Percentiles rank a stretch among this genome's conserved stretches.
These are phyloP conservation scores for Mycocentrospora acerina DNA, from an alignment of 2,329 filamentous ascomycete genomes.

Conservation along the genomic window DNA sequence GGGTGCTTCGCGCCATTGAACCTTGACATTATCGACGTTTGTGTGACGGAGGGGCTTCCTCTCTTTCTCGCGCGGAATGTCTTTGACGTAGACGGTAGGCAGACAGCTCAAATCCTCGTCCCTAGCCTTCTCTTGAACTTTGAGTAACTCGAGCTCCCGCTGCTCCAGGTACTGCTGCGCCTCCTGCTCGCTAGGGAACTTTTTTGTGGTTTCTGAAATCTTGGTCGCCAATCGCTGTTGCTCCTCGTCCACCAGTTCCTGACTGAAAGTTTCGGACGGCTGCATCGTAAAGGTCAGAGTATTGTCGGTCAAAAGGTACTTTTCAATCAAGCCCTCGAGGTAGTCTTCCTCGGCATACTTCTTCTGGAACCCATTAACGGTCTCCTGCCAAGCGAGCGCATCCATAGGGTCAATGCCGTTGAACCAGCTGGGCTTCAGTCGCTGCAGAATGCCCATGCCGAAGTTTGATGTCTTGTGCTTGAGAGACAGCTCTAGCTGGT, in stretches of 20 bases:
- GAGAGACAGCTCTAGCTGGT: conserved; percentile 87
- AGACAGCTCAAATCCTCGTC: conserved; percentile 84
- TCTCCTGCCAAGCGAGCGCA: conserved; percentile 87
- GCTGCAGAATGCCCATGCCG: conserved; percentile 85
- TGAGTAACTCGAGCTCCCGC: conserved; percentile 76
- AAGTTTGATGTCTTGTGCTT: conserved; percentile 98
- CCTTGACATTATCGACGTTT: conserved; percentile 62
- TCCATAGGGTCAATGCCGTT: conserved; percentile 92
- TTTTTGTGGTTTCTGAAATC: conserved; percentile 67
- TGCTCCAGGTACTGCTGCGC: conserved; percentile 72
- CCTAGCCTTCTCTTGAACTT: conserved; percentile 80
- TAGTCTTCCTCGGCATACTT: conserved; percentile 76
- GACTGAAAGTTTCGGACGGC: conserved; percentile 73
- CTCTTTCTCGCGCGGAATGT: conserved; percentile 81
- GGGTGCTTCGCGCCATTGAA: conserved; percentile 88
- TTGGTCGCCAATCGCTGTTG: conserved; percentile 70
- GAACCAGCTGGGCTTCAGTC: conserved; percentile 91
- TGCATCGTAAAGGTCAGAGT: conserved; percentile 93
- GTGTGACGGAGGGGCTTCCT: conserved; percentile 65
- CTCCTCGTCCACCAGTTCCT: conserved; percentile 77
- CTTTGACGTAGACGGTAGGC: conserved; percentile 82
- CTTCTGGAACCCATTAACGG: conserved; percentile 77
- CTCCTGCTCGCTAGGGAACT: conserved; percentile 69
- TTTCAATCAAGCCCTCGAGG: conserved; percentile 80
- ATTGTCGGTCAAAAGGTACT: conserved; percentile 85